Evolutionary conservation across 2,329 filamentous ascomycete genomes (phyloP).

Genomic region (Orbilia blumenaviensis): DNA sequence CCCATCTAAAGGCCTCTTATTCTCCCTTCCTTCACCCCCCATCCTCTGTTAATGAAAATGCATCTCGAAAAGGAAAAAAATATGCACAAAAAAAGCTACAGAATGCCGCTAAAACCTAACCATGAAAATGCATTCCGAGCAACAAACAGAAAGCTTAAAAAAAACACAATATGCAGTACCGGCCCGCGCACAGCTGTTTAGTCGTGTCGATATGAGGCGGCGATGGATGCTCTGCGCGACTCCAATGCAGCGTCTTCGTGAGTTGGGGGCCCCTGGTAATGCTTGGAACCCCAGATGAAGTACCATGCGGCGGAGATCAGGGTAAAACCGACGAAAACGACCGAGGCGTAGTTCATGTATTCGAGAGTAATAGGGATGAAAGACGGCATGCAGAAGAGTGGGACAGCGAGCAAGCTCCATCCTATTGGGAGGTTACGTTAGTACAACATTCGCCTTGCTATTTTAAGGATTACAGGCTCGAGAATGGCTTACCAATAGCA

Average conservation of each 20-base stretch:
- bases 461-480: background rate
- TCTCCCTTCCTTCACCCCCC: no score
- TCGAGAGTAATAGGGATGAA: conserved; percentile 68
- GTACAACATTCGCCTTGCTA: conserved; percentile 35
- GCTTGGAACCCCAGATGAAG: conserved; percentile 73
- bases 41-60: background rate
- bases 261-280: conserved; percentile 72
- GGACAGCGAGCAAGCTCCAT: conserved; percentile 75
- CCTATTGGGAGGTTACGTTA: conserved; percentile 60
- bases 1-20: no score
- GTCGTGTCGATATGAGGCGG: conserved; percentile 38
- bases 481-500: conserved; percentile 67
- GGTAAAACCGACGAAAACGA: conserved; percentile 75
- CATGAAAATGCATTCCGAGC: conserved; percentile 10
- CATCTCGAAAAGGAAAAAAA: conserved; percentile 8
- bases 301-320: conserved; percentile 73
- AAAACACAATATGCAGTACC: conserved; percentile 2
- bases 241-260: conserved; percentile 48
- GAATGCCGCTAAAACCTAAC: conserved; percentile 41
- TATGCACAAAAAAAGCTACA: background rate
- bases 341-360: conserved; percentile 77
- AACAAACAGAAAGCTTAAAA: background rate
- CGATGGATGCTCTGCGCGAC: conserved; percentile 42
- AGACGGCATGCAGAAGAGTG: conserved; percentile 78
- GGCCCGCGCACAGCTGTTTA: conserved; percentile 7